Base-by-base conservation (phyloP, 495 filamentous ascomycete species). In the Aspergillus bridgeri region DNA sequence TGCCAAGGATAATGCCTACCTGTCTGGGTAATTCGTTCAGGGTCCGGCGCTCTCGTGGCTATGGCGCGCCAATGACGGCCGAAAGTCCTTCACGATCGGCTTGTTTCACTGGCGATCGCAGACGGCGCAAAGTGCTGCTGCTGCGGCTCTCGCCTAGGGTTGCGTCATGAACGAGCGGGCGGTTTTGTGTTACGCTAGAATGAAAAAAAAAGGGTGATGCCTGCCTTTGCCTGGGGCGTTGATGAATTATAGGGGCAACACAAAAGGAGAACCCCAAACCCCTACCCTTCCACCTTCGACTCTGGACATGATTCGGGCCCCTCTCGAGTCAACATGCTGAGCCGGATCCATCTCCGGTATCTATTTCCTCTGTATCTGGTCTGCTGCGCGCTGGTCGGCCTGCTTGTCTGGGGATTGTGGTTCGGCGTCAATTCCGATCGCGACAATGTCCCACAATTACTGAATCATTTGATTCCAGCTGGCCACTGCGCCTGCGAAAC, bases 401-500 rank as follows among this genome's bases (percentile, higher is more conserved):
- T 59, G 23, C 1, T 59, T 38, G 25, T 59, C 23, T 59, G 38
- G 19, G 17, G 29, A 20, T 24, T 61, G 5, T 61, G 59, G 59
- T 54, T 53, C 27, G 59, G 48, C 38, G 50, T 61, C 42, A 57
- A 61, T 19, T 61, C 59, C 13, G 59, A 61, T 19, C 23, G 48
- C 5, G 54, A 57, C 19, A 57, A 61, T 38, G 49, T 61, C 24
- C 59, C 49, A 19, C 47, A 49, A 17, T 18, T 57, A 5, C 48
- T 61, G 19, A 62, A 44, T 20, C 60, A 58, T 33, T 51, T 59
- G 17, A 59, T 62, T 18, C 60, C 56, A 45, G 55, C 60, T 9
- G 55, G 55, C 15, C 60, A 62, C 42, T 62, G 56, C 27, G 21
- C 56, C 38, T 65, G 62, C 54, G 18, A 61, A 43, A 62, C 62